phyloP scores from a whole-genome alignment of 2,329 filamentous ascomycete species.

The Verruconis gallopava region DNA sequence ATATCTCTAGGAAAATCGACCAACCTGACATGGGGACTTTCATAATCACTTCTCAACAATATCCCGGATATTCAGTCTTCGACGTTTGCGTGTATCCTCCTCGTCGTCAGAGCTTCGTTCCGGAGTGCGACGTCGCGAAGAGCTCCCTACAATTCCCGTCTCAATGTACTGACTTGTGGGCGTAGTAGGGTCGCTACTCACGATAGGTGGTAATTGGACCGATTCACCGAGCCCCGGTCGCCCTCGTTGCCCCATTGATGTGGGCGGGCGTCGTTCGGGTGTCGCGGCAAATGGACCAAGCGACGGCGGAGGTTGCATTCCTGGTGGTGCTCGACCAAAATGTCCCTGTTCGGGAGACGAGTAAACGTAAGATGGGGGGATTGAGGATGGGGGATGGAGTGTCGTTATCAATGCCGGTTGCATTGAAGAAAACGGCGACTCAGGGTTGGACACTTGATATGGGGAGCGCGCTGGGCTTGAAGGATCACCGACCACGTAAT shows the following conservation, averaged over 20 bases:
- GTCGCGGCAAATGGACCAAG: not conserved
- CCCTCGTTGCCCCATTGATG: not conserved
- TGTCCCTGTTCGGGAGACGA: constrained; percentile 2
- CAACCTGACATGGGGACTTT: no score
- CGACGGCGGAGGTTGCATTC: constrained; percentile 8
- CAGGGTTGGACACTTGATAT: not conserved
- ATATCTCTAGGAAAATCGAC: no score
- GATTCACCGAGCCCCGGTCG: constrained; percentile 2
- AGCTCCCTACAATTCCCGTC: not conserved
- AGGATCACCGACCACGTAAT: not conserved
- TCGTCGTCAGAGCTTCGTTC: constrained; percentile 3
- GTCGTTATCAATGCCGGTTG: constrained; percentile 7
- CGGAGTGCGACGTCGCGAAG: not conserved
- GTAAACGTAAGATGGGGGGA: not conserved
- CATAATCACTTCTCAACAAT: constrained; percentile 10
- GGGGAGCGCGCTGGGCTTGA: not conserved
- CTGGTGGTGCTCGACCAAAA: constrained; percentile 1
- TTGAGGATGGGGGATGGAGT: constrained; percentile 4
- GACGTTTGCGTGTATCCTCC: constrained; percentile 11
- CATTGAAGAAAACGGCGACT: constrained; percentile 8
- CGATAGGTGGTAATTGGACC: constrained; percentile 8
- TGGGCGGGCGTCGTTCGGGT: not conserved
- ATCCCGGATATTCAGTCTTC: constrained; percentile 12
- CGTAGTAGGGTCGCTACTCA: constrained; percentile 9
- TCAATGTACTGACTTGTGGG: constrained; percentile 7